Base-by-base conservation (phyloP, 345 rosid species). In the Sisymbrium irio region DNA sequence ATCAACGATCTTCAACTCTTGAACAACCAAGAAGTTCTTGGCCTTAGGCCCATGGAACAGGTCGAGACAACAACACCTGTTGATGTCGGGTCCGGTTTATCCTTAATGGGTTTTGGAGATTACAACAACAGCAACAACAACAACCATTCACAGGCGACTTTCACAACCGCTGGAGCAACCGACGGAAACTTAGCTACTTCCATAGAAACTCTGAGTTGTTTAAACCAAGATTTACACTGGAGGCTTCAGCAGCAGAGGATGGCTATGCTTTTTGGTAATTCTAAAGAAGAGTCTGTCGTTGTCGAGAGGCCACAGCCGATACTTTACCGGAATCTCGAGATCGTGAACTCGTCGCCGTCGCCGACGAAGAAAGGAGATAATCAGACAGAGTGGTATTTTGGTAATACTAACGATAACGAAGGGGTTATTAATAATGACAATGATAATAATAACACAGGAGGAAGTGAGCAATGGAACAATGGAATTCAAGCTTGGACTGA, bases 221-320 rank as follows among this genome's bases (percentile, higher is more conserved):
- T 96, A 58, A 96, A 96, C 85, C 98, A 92, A 71, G 97, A 96
- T 83, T 84, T 96, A 76, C 99, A 92, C 85, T 92, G 97, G 99
- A 96, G 91, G 81, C 80, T 96, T 73, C 99, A 96, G 83, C 98
- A 96, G 74, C 98, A 96, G 74, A 83, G 99, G 75, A 78, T 96
- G 74, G 73, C 81, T 3, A 77, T 84, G 90, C 87, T 92, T 30
- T 85, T 84, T 32, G 89, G 87, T 2, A 84, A 67, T 35, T 65
- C 68, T 8, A 71, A 77, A 1, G 87, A 76, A 28, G 83, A 83
- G 17, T 65, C 55, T 20, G 76, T 65, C 4, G 80, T 77, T 22
- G 80, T 77, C 17, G 80, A 72, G 70, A 78, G 81, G 58, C 81
- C 81, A 41, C 81, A 72, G 9, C 81, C 81, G 2, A 72, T 78